Conservation (phyloP, 768 basidiomycete species). For the Termitomyces sp. region DNA sequence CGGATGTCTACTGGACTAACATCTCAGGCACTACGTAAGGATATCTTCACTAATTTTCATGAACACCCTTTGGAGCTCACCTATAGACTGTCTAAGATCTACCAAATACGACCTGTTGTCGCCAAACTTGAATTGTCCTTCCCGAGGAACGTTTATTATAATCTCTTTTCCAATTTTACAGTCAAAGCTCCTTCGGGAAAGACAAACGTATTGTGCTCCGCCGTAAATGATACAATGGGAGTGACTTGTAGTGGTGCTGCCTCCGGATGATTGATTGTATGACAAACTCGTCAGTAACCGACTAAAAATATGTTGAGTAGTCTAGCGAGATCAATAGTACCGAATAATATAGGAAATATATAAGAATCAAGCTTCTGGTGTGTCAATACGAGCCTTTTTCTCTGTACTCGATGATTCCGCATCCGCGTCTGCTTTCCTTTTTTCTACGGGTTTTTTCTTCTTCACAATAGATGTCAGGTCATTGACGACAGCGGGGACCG, state of each 20-base stretch:
- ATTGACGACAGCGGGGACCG: conserved; percentile 54
- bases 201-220: conserved; percentile 22
- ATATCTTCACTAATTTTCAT: neutral
- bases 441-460: conserved; percentile 61
- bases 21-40: neutral
- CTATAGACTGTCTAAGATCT: conserved; percentile 17
- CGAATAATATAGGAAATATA: conserved; percentile 6
- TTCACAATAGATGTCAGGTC: conserved; percentile 89
- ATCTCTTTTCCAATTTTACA: conserved; percentile 22
- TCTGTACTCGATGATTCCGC: conserved; percentile 45
- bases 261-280: conserved; percentile 16
- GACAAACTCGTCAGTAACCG: neutral
- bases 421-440: conserved; percentile 73
- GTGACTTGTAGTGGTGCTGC: conserved; percentile 25
- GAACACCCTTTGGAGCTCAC: neutral
- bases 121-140: conserved; percentile 22
- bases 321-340: neutral
- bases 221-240: conserved; percentile 23
- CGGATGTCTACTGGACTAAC: neutral
- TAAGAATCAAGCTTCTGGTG: conserved; percentile 22
- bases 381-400: conserved; percentile 67
- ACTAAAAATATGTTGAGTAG: neutral
- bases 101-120: conserved; percentile 21
- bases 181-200: conserved; percentile 26
- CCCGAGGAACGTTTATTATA: conserved; percentile 22